Conservation (phyloP, 1,139 yeast genomes). For the Wickerhamomyces sp. region DNA sequence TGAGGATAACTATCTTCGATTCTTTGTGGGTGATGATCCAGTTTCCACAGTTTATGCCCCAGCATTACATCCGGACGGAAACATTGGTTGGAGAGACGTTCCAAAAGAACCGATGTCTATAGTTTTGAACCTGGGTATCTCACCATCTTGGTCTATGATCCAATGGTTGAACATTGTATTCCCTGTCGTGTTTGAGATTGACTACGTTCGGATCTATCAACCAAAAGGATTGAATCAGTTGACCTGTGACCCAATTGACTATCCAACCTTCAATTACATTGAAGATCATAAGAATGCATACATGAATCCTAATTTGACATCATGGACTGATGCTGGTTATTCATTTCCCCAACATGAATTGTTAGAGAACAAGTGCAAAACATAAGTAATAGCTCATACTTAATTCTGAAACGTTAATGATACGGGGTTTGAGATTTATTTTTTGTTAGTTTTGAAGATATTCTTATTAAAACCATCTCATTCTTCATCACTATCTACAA, state of each 20-base stretch:
- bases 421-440: too few relatives aligned
- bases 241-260: constrained; percentile 52
- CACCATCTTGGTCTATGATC: constrained; percentile 59
- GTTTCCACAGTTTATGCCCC: constrained; percentile 43
- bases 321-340: constrained; percentile 34
- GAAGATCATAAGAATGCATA: constrained; percentile 44
- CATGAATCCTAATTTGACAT: constrained; percentile 40
- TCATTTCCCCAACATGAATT: constrained; percentile 7
- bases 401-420: too few relatives aligned
- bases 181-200: constrained; percentile 46
- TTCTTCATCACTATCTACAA: constrained; percentile 13
- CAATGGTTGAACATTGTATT: constrained; percentile 51
- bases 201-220: constrained; percentile 58
- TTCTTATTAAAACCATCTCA: constrained; percentile 1
- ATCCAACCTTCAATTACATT: constrained; percentile 53
- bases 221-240: constrained; percentile 38
- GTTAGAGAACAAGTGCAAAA: too few relatives aligned
- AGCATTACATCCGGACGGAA: constrained; percentile 55
- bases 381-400: neutral
- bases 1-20: constrained; percentile 43
- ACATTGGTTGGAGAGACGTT: constrained; percentile 54
- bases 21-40: constrained; percentile 54
- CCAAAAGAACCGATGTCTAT: constrained; percentile 63
- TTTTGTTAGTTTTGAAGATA: neutral
- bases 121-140: constrained; percentile 51